Conservation (phyloP, 257 asterid species). For the Haberlea rhodopensis region DNA sequence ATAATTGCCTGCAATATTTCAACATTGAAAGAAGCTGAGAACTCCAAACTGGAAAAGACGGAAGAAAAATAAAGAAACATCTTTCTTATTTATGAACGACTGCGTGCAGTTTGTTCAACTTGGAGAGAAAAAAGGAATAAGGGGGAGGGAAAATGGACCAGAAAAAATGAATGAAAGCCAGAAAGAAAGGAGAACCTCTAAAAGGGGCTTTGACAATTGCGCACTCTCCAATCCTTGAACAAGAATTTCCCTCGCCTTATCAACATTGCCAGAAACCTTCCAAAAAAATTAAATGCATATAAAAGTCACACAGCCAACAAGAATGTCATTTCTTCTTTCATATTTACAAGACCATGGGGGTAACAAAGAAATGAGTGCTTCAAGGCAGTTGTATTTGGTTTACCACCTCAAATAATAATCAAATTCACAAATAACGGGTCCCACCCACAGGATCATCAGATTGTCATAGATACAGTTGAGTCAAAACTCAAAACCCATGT, state of each 20-base stretch:
- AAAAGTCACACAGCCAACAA: slow-evolving; percentile 6
- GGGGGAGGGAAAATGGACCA: not conserved
- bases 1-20: slow-evolving; percentile 73
- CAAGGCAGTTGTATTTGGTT: not conserved
- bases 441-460: not conserved
- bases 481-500: not conserved
- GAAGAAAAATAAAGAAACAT: not conserved
- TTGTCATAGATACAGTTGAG: not conserved
- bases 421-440: not conserved
- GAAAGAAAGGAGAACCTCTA: slow-evolving; percentile 59
- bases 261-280: slow-evolving; percentile 69
- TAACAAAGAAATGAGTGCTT: slow-evolving; percentile 7
- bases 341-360: not conserved
- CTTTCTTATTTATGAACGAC: not conserved
- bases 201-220: slow-evolving; percentile 78
- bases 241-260: slow-evolving; percentile 54
- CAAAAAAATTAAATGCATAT: slow-evolving; percentile 1
- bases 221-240: slow-evolving; percentile 65
- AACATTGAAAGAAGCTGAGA: slow-evolving; percentile 18
- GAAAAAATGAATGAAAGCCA: slow-evolving; percentile 14
- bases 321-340: not conserved
- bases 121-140: not conserved
- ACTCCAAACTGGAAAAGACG: slow-evolving; percentile 13
- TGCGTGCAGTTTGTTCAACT: not conserved
- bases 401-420: slow-evolving; percentile 1